Base-by-base conservation (phyloP, 768 basidiomycete genomes). In the Ramaria sp. region DNA sequence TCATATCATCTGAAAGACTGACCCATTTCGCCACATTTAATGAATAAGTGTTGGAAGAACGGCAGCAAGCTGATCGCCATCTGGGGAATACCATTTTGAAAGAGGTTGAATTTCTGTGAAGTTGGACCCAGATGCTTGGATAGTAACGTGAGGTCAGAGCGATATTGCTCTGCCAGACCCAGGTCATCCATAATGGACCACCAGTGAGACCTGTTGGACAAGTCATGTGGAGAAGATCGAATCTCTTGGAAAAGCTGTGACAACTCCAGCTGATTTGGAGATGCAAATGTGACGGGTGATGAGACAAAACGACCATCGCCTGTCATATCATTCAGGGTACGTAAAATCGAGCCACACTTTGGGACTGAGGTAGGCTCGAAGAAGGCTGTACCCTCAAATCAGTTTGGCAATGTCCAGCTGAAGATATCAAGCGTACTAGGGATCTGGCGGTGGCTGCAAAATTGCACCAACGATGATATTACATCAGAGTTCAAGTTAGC, bases 351-450 rank as follows among this genome's bases (percentile, higher is more conserved):
- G 1, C 74, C 72, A 0, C 88, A 84, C 71, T 98, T 98, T 46
- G 77, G 70, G n/a, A 86, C 76, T 0, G 93, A 96, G 1, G 96
- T 98, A 1, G 96, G 95, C 69, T 99, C 96, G 67, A 89, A 92
- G 66, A 94, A 85, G 13, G 81, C 90, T 91, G 59, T 19, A 57
- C 27, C 31, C 7, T 31, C 34, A 37, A 6, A 57, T 57, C 46
- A 33, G 39, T 58, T 37, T 13, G 9, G 37, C 43, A 51, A 39
- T 48, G 39, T 11, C 37, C 30, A 30, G 6, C 24, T 11, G 48
- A 43, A 6, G 20, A 7, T 45, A 30, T 43, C 49, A 71, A 10
- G 43, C 81, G 61, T 62, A 91, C 90, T 76, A 65, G 70, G 69
- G 38, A 86, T 80, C 4, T 69, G 62, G 47, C 71, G 65, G 37